Evolutionary conservation across 768 basidiomycete genomes (phyloP).

Genomic region (Baorangia bicolor): DNA sequence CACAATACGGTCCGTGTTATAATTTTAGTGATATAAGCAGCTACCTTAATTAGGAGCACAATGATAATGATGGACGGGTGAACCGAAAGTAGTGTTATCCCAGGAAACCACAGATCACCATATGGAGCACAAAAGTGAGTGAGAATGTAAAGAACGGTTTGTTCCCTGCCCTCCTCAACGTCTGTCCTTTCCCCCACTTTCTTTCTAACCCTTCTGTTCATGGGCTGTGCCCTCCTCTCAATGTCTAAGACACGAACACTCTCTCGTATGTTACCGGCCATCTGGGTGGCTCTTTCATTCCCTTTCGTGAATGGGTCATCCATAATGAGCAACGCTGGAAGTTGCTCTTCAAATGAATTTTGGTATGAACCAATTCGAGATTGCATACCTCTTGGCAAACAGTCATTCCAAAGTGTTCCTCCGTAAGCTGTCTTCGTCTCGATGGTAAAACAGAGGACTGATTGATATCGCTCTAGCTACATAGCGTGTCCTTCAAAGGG

Average conservation of each 20-base stretch:
- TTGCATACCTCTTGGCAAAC: constrained; percentile 10
- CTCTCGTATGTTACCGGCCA: not conserved
- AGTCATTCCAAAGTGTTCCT: constrained; percentile 5
- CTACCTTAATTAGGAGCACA: not conserved
- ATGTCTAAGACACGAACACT: not conserved
- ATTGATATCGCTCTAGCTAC: constrained; percentile 4
- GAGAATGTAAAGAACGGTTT: not conserved
- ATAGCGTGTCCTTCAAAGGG: constrained; percentile 5
- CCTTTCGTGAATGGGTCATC: constrained; percentile 4
- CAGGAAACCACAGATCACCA: not conserved
- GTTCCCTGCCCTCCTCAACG: not conserved
- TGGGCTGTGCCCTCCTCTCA: constrained; percentile 7
- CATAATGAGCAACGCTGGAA: constrained; percentile 5
- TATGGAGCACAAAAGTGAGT: constrained; percentile 5
- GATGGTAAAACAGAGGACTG: not conserved
- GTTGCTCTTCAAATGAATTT: constrained; percentile 15
- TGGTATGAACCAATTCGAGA: constrained; percentile 13
- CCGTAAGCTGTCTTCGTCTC: constrained; percentile 9
- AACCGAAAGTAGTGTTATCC: not conserved
- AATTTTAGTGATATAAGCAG: not conserved
- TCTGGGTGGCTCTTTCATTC: constrained; percentile 10
- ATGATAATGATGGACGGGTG: not conserved
- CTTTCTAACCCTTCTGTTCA: not conserved
- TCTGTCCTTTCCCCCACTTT: not conserved
- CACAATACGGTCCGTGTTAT: not conserved